These are phyloP conservation scores for Phaseolus coccineus DNA, from an alignment of 331 rosid genomes.

Conservation along the genomic window DNA sequence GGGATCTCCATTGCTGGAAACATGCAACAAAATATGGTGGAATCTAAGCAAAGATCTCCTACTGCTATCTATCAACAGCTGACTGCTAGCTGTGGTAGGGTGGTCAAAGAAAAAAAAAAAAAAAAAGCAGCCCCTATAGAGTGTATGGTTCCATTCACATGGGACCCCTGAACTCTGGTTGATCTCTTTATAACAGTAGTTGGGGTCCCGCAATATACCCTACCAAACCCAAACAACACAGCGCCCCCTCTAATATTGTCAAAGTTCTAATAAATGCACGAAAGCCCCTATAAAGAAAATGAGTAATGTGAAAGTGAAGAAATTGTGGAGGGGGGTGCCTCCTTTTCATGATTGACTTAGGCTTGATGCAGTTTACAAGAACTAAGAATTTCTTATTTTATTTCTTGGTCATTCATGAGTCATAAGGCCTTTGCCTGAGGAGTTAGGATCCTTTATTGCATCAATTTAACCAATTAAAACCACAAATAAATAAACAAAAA, in stretches of 20 bases:
- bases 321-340: constrained; percentile 16
- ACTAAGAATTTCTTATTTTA: constrained; percentile 20
- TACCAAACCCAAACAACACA: constrained; percentile 29
- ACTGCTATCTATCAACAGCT: constrained; percentile 20
- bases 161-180: constrained; percentile 60
- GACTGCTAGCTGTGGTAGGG: constrained; percentile 26
- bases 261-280: constrained; percentile 32
- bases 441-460: constrained; percentile 16
- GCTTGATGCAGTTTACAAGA: constrained; percentile 29
- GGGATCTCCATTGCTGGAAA: constrained; percentile 37
- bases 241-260: constrained; percentile 28
- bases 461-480: constrained; percentile 26
- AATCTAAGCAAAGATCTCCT: constrained; percentile 39
- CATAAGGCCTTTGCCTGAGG: constrained; percentile 12
- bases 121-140: not conserved
- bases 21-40: constrained; percentile 48
- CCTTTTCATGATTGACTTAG: constrained; percentile 31
- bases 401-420: not conserved
- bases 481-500: constrained; percentile 26
- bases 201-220: constrained; percentile 36
- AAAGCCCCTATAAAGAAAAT: not conserved
- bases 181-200: constrained; percentile 30
- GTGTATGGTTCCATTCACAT: constrained; percentile 54
- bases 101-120: constrained; percentile 5
- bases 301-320: constrained; percentile 26